Base-by-base conservation (phyloP, 2,329 filamentous ascomycete genomes). In the Neocucurbitaria cava region DNA sequence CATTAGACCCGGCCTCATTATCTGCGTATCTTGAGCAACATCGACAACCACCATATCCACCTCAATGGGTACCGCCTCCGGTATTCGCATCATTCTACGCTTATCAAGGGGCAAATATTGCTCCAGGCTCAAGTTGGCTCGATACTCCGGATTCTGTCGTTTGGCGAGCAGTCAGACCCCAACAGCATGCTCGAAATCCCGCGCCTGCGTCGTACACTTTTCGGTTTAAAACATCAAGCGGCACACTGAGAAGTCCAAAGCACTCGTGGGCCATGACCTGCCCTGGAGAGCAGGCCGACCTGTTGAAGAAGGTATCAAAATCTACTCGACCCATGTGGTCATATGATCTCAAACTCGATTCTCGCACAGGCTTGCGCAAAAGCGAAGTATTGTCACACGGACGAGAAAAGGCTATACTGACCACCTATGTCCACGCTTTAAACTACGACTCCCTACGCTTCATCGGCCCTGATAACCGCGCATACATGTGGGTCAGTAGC, bases 401-500 rank as follows among this genome's bases (percentile, higher is more conserved):
- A 11, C 54, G 56, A 11, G 49, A 57, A 3, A 60, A 43, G 9
- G 49, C 61, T 5, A 56, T 74, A 9, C 50, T 71, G 1, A 69
- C 64, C 5, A 74, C 67, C 2, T 75, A 72, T 30, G 49, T 72
- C n/a, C 70, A 66, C 24, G 71, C 65, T 1, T 13, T 40, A 3
- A 73, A 73, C 28, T 74, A 74, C 56, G 69, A 72, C 40, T 65
- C 67, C 1, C 59, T 75, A 2, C 64, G 65, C 6, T 75, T 75
- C 44, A 53, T 70, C 4, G 69, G 66, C 2, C 57, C 63, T 5
- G 71, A 74, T 40, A 65, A 66, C 17, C 54, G 51, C 8, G 49
- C 55, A 2, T 75, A 73, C 24, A 54, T 66, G 43, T 75, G 72
- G 72, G 70, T 72, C 2, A 64, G 66, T 15, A 69, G 69, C 36